These are phyloP conservation scores for Oenanthe javanica DNA, from an alignment of 140 eudicot species.

Conservation along the genomic window DNA sequence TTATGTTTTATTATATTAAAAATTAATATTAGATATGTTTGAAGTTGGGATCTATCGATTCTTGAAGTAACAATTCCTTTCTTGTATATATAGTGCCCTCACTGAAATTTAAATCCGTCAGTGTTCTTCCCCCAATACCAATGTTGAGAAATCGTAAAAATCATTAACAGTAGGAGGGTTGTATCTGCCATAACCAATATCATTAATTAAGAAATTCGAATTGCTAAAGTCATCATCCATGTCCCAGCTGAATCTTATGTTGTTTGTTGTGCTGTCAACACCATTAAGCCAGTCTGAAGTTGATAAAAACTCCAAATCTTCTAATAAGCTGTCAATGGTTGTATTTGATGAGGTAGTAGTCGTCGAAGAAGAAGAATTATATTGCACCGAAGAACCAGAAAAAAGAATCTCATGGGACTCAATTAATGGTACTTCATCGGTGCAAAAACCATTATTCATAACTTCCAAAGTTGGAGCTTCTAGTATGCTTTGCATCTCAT, in stretches of 20 bases:
- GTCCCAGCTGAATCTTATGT: slow-evolving; percentile 34
- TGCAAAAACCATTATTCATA: slow-evolving; percentile 32
- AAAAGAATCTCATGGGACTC: slow-evolving; percentile 50
- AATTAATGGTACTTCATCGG: slow-evolving; percentile 48
- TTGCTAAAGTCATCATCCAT: slow-evolving; percentile 28
- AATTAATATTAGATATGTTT: no score
- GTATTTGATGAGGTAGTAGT: slow-evolving; percentile 32
- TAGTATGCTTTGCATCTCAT: slow-evolving; percentile 11
- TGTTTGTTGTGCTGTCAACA: slow-evolving; percentile 14
- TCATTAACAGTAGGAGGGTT: slow-evolving; percentile 8
- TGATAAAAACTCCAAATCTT: slow-evolving; percentile 19
- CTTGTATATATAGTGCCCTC: no score
- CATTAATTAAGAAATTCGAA: slow-evolving; percentile 35
- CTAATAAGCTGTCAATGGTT: slow-evolving; percentile 8
- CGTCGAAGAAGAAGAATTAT: slow-evolving; percentile 14
- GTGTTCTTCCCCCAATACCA: slow-evolving; percentile 31
- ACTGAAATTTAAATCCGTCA: no score
- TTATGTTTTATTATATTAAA: no score
- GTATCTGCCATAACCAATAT: slow-evolving; percentile 23
- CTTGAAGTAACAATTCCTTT: no score
- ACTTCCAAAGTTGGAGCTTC: slow-evolving; percentile 6
- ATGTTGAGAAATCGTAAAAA: slow-evolving; percentile 24
- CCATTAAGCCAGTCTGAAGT: slow-evolving; percentile 30
- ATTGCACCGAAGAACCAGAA: slow-evolving; percentile 12
- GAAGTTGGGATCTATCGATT: no score